Evolutionary conservation across 31 red algal species (phyloP).

Genomic region (Bonnemaisonia californica): DNA sequence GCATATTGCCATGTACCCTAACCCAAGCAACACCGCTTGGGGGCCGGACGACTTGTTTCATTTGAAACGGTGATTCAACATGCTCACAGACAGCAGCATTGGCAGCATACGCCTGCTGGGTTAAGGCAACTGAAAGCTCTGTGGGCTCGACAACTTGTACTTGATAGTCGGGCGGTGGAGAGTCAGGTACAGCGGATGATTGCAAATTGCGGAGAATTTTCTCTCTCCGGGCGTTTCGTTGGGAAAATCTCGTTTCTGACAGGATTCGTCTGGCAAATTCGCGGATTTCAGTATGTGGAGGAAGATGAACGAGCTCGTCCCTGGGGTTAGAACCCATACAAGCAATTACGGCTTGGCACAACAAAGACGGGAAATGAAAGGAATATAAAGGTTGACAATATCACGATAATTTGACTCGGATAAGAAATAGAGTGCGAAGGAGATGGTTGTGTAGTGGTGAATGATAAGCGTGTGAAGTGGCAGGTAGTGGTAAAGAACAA

Average conservation of each 20-base stretch:
- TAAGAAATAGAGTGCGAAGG: no score
- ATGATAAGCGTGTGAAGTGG: no score
- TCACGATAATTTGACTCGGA: no score
- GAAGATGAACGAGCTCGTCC: neutral
- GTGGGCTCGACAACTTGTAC: neutral
- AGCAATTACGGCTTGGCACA: constrained; percentile 71
- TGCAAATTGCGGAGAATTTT: constrained; percentile 20
- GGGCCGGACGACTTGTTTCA: neutral
- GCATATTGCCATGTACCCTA: constrained; percentile 52
- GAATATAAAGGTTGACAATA: constrained; percentile 81
- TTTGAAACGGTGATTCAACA: neutral
- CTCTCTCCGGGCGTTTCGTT: neutral
- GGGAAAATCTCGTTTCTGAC: neutral
- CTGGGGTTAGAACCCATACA: neutral
- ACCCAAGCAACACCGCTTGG: constrained; percentile 56
- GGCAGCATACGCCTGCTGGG: neutral
- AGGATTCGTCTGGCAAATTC: neutral
- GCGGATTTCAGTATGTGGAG: neutral
- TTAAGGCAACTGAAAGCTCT: no score
- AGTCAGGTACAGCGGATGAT: neutral
- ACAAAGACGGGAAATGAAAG: constrained; percentile 93
- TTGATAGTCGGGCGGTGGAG: neutral
- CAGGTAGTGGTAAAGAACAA: no score
- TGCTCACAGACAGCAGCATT: neutral
- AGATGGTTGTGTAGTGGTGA: no score